Evolutionary conservation across 306 rosid species (phyloP).

Genomic region (Trichosanthes truncata): DNA sequence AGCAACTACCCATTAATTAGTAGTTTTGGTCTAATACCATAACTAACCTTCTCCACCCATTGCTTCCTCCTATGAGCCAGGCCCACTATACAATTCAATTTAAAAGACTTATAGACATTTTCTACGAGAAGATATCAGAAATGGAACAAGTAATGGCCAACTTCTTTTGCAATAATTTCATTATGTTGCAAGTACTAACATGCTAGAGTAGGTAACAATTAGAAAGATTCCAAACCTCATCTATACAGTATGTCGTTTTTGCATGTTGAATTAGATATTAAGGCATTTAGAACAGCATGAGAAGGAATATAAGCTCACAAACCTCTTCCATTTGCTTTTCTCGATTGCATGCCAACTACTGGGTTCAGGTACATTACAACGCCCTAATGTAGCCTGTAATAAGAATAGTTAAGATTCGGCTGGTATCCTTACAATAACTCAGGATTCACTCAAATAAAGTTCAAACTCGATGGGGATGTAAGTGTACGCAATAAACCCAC

Average conservation of each 20-base stretch:
- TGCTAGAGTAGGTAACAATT: not conserved
- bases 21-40: not conserved
- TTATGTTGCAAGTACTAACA: not conserved
- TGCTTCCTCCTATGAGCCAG: not conserved
- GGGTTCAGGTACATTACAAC: constrained; percentile 76
- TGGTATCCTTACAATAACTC: not conserved
- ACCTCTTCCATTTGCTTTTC: constrained; percentile 97
- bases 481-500: not conserved
- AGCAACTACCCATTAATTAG: not conserved
- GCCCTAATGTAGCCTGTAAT: constrained; percentile 76
- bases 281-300: not conserved
- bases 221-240: not conserved
- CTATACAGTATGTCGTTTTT: not conserved
- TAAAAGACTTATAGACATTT: not conserved
- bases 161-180: not conserved
- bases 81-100: not conserved
- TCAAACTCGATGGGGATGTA: not conserved
- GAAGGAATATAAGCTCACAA: constrained; percentile 20
- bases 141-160: not conserved
- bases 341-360: constrained; percentile 86
- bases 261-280: not conserved
- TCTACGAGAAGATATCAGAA: not conserved
- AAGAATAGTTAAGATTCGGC: constrained; percentile 10
- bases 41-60: not conserved
- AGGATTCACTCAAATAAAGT: constrained; percentile 6